phyloP scores from a whole-genome alignment of 2,329 filamentous ascomycete species.

The Alternaria sp. region DNA sequence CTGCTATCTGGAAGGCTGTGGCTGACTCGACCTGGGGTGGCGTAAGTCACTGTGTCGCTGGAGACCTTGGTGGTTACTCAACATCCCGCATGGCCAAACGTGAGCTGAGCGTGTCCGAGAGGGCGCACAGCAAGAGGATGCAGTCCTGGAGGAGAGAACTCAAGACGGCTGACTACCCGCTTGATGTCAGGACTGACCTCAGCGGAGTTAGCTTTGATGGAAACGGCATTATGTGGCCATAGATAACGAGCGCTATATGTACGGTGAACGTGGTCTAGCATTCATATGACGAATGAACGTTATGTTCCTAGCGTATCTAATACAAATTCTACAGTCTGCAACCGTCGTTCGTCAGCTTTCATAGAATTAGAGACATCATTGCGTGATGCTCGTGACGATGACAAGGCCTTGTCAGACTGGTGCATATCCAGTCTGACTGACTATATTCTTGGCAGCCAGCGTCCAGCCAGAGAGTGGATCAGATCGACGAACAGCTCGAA shows the following conservation, averaged over 20 bases:
- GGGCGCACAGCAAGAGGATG: constrained; percentile 38
- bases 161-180: constrained; percentile 42
- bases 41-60: constrained; percentile 46
- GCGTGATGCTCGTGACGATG: neutral
- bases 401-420: neutral
- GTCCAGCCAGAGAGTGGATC: neutral
- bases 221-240: constrained; percentile 41
- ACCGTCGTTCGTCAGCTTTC: neutral
- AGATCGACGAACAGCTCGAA: neutral
- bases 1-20: constrained; percentile 62
- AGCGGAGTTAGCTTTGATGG: constrained; percentile 26
- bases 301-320: no score
- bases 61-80: constrained; percentile 31
- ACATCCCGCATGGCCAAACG: constrained; percentile 31
- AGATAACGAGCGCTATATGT: neutral
- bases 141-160: constrained; percentile 41
- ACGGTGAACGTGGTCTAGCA: neutral
- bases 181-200: constrained; percentile 48
- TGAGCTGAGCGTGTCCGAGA: constrained; percentile 35
- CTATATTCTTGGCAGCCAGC: neutral
- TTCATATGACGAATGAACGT: neutral
- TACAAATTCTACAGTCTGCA: neutral
- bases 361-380: neutral
- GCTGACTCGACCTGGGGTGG: constrained; percentile 48
- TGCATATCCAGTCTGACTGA: neutral